Conservation (phyloP, 345 rosid genomes). For the Tarenaya hassleriana region DNA sequence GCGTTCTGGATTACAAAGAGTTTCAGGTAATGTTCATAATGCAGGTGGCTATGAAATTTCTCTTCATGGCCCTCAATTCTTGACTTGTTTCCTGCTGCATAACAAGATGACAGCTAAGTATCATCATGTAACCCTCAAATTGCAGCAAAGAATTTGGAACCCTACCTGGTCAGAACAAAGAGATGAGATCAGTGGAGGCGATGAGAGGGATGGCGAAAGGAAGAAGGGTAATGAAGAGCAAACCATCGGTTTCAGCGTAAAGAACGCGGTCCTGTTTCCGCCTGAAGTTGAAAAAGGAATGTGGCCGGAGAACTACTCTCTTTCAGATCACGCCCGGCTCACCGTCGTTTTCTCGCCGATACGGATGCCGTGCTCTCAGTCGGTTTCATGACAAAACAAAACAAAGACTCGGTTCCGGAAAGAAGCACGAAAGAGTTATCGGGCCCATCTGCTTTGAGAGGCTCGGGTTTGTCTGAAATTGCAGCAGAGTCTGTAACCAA, state of each 20-base stretch:
- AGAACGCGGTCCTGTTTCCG: constrained; percentile 69
- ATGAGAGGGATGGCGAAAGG: constrained; percentile 22
- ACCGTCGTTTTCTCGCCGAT: constrained; percentile 69
- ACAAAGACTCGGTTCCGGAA: not conserved
- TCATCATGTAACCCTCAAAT: not conserved
- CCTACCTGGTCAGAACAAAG: constrained; percentile 44
- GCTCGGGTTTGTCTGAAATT: not conserved
- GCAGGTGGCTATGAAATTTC: too few relatives aligned
- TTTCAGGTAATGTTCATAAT: constrained; percentile 64
- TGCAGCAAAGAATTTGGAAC: constrained; percentile 85
- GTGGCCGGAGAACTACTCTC: constrained; percentile 73
- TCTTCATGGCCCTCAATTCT: constrained; percentile 2
- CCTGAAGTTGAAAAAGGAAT: constrained; percentile 68
- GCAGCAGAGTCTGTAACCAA: not conserved
- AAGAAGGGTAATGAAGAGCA: constrained; percentile 44
- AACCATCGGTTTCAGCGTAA: constrained; percentile 56
- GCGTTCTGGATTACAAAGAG: constrained; percentile 63
- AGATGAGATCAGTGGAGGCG: constrained; percentile 27
- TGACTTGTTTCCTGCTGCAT: not conserved
- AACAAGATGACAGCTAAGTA: not conserved
- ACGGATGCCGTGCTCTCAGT: constrained; percentile 47
- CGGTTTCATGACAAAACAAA: constrained; percentile 29
- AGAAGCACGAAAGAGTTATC: not conserved
- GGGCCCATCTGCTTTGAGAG: constrained; percentile 12
- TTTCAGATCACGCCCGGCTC: constrained; percentile 72